Base-by-base conservation (phyloP, 31 red algal species). In the Bonnemaisonia californica region DNA sequence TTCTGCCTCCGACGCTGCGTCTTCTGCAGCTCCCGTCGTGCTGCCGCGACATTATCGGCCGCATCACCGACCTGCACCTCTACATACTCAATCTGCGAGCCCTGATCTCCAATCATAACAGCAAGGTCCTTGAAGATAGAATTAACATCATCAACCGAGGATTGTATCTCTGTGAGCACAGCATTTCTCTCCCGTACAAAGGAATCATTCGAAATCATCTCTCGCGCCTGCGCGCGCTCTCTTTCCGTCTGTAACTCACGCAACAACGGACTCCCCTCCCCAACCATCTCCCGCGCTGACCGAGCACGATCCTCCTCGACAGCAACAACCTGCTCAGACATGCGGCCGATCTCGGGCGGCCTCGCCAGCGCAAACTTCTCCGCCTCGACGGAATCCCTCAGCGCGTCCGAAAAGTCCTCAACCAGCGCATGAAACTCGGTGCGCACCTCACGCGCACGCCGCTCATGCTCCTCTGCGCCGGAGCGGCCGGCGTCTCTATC, bases 41-140 rank as follows among this genome's bases (percentile, higher is more conserved):
- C 85, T 21, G 48, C 41, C 4, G 36, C 45, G 8, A 89, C 76
- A 64, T 73, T 35, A 3, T 38, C 38, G 11, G 67, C 57, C 7
- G 85, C 58, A 24, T 89, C 77, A 7, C 57, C 65, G 31, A 89
- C 57, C 29, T 74, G 76, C 42, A 89, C 76, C 39, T 89, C 85
- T 19, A 89, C 69, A 81, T 74, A 89, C 24, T 89, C 85, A 21
- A 89, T 62, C 76, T 80, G 76, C 39, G 64, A 34, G 16, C 76
- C 9, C 75, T 89, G 85, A 33, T 81, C 76, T 29, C 69, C 85
- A 63, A 89, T 40, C 85, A 89, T 89, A 54, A 41, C 68, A 16
- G 85, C 85, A 4, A 89, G 37, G 65, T 89, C 85, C 27, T 81
- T 81, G 51, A 89, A 89, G 58, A 81, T 81, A 13, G 85, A 30